phyloP scores from a whole-genome alignment of 2,329 filamentous ascomycete genomes.

The Curvularia sp. region DNA sequence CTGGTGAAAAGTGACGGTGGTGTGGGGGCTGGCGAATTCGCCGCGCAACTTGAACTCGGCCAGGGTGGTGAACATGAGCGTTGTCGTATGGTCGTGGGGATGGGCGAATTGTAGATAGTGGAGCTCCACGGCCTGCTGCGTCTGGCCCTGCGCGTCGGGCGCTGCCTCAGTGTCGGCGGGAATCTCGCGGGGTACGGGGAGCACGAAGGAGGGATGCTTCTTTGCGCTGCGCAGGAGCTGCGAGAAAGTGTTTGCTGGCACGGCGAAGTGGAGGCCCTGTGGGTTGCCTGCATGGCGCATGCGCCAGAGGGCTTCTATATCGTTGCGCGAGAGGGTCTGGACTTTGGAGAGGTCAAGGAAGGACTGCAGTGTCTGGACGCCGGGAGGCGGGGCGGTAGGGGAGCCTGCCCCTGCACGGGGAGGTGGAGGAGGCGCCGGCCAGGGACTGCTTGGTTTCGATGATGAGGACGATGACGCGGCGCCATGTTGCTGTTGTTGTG shows the following conservation, averaged over 20 bases:
- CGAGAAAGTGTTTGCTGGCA: slow-evolving; percentile 76
- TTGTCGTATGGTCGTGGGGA: slow-evolving; percentile 67
- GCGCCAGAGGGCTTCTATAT: slow-evolving; percentile 89
- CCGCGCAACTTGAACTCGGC: slow-evolving; percentile 91
- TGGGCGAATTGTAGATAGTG: slow-evolving; percentile 98
- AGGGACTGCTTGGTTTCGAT: slow-evolving; percentile 27
- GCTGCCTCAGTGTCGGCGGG: slow-evolving; percentile 36
- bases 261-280: slow-evolving; percentile 80
- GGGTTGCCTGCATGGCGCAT: slow-evolving; percentile 78
- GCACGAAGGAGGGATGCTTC: slow-evolving; percentile 83
- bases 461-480: slow-evolving; percentile 9
- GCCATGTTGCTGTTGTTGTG: slow-evolving; percentile 22
- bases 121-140: slow-evolving; percentile 77
- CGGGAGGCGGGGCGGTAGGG: slow-evolving; percentile 48
- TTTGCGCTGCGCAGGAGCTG: slow-evolving; percentile 75
- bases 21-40: slow-evolving; percentile 90
- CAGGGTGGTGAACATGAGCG: slow-evolving; percentile 87
- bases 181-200: slow-evolving; percentile 76
- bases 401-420: slow-evolving; percentile 35
- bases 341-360: slow-evolving; percentile 84
- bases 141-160: slow-evolving; percentile 19
- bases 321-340: slow-evolving; percentile 73
- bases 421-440: slow-evolving; percentile 38
- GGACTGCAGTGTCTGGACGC: slow-evolving; percentile 69
- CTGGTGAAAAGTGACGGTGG: slow-evolving; percentile 88